Conservation (phyloP, 345 rosid species). For the Capsella bursapastoris region DNA sequence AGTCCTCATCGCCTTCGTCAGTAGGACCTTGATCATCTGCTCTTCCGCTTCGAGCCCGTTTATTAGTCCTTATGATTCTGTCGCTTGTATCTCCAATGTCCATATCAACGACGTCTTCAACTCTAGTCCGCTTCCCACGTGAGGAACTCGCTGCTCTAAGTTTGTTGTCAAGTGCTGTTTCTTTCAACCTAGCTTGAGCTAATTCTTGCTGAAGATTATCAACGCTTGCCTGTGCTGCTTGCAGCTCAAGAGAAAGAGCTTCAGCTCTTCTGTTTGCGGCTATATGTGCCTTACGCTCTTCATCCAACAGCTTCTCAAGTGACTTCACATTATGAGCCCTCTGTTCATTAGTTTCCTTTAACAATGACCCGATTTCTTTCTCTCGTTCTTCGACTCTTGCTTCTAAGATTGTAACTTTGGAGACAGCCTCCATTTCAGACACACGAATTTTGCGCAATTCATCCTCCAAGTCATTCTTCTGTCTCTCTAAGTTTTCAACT, state of each 20-base stretch:
- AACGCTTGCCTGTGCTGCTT: constrained; percentile 80
- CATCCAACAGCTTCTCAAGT: constrained; percentile 79
- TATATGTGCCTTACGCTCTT: constrained; percentile 80
- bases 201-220: constrained; percentile 83
- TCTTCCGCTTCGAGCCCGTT: constrained; percentile 66
- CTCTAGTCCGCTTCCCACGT: constrained; percentile 70
- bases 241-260: constrained; percentile 79
- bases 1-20: constrained; percentile 76
- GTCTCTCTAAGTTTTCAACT: constrained; percentile 79
- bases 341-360: constrained; percentile 77
- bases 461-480: constrained; percentile 63
- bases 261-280: constrained; percentile 78
- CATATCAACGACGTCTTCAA: constrained; percentile 59
- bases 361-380: constrained; percentile 83
- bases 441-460: constrained; percentile 62
- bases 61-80: constrained; percentile 53
- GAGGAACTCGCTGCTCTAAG: constrained; percentile 66
- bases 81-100: constrained; percentile 65
- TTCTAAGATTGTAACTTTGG: constrained; percentile 72
- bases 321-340: constrained; percentile 79
- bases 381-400: constrained; percentile 92
- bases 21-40: constrained; percentile 48
- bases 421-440: constrained; percentile 74
- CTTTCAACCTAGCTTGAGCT: constrained; percentile 80
- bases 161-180: constrained; percentile 81